A percentile compares a stretch with the other conserved stretches of the same genome.
Evolutionary conservation across 352 stramenopile genomes (phyloP).

Genomic region (Thalassiosira hispida): DNA sequence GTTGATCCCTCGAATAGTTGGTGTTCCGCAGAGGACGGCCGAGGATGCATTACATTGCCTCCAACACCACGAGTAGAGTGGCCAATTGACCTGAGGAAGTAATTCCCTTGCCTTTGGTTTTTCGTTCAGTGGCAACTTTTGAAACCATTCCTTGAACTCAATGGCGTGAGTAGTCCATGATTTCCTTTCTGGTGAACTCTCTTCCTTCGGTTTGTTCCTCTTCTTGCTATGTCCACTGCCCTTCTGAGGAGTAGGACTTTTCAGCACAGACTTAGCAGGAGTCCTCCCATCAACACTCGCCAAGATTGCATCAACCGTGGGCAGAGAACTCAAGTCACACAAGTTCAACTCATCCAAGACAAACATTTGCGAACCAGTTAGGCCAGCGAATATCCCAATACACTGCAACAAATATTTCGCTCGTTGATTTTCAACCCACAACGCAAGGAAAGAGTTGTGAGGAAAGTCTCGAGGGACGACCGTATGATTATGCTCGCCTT

Average conservation of each 20-base stretch:
- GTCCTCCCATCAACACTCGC: not conserved
- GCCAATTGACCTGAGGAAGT: constrained; percentile 32
- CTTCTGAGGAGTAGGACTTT: constrained; percentile 27
- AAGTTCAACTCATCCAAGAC: constrained; percentile 30
- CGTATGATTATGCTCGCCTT: constrained; percentile 47
- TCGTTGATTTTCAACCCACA: constrained; percentile 54
- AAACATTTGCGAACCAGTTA: constrained; percentile 22
- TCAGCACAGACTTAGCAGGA: constrained; percentile 1
- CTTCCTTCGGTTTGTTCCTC: constrained; percentile 13
- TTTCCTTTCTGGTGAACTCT: constrained; percentile 23
- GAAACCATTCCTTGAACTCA: constrained; percentile 37
- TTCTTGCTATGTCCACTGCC: constrained; percentile 2
- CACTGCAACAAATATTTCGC: constrained; percentile 44
- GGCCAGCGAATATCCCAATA: constrained; percentile 40
- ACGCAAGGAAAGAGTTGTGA: constrained; percentile 30
- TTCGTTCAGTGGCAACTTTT: constrained; percentile 9
- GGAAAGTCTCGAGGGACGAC: constrained; percentile 43
- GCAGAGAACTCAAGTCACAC: constrained; percentile 31
- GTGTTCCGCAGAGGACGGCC: constrained; percentile 39
- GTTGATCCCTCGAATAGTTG: constrained; percentile 22
- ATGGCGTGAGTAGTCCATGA: constrained; percentile 25
- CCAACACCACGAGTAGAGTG: constrained; percentile 49
- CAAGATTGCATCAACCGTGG: constrained; percentile 6
- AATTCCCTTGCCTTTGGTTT: constrained; percentile 22
- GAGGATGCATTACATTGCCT: constrained; percentile 42